Conservation (phyloP, 2,329 filamentous ascomycete genomes). For the Chlorencoelia australis region DNA sequence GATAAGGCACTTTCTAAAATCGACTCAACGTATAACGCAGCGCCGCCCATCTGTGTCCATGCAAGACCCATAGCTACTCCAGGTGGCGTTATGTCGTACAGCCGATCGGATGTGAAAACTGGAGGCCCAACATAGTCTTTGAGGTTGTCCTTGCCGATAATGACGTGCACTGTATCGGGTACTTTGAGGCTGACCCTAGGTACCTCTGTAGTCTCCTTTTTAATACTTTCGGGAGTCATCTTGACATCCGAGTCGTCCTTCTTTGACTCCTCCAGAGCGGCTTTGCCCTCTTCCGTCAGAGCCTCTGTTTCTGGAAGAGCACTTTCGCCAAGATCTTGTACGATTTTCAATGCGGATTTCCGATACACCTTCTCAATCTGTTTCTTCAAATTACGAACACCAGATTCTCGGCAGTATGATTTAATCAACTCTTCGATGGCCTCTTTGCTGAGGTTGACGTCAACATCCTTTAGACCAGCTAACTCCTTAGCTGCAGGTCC, state of each 20-base stretch:
- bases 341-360: constrained; percentile 94
- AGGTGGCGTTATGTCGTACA: constrained; percentile 87
- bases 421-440: constrained; percentile 97
- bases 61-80: constrained; percentile 97
- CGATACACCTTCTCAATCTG: constrained; percentile 99
- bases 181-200: constrained; percentile 73
- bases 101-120: constrained; percentile 86
- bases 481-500: constrained; percentile 90
- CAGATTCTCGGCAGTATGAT: constrained; percentile 94
- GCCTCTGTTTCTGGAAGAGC: constrained; percentile 71
- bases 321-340: constrained; percentile 84
- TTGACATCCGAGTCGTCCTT: constrained; percentile 56
- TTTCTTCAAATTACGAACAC: constrained; percentile 96
- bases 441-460: constrained; percentile 76
- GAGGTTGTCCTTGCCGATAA: constrained; percentile 78
- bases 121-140: constrained; percentile 96
- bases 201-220: constrained; percentile 48
- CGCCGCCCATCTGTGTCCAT: constrained; percentile 95
- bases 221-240: constrained; percentile 45
- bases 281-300: constrained; percentile 77
- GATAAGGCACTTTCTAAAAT: constrained; percentile 80
- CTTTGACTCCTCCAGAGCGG: constrained; percentile 58
- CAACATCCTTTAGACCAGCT: constrained; percentile 79
- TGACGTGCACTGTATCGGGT: constrained; percentile 76
- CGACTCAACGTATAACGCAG: constrained; percentile 93